phyloP scores from a whole-genome alignment of 2,329 filamentous ascomycete genomes.

The Cladophialophora carrionii region DNA sequence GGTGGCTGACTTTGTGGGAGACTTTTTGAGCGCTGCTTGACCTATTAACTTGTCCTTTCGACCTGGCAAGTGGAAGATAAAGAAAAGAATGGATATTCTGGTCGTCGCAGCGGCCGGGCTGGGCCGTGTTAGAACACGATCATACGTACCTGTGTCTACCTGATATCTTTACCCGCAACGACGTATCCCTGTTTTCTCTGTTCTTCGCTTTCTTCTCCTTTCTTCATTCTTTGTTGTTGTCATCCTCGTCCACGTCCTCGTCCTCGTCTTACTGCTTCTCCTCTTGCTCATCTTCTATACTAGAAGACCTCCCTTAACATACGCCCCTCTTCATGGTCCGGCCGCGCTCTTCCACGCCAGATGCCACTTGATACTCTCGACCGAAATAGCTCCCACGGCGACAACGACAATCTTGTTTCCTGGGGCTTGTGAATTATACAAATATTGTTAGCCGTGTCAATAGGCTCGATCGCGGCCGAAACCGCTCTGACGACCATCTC shows the following conservation, averaged over 20 bases:
- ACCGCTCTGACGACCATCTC: too few relatives aligned
- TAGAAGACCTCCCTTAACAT: too few relatives aligned
- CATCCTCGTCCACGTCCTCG: neutral
- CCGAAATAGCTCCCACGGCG: too few relatives aligned
- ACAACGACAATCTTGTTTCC: too few relatives aligned
- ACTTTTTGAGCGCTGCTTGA: constrained; percentile 3
- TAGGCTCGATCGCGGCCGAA: too few relatives aligned
- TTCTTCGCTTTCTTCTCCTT: neutral
- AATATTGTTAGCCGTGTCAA: too few relatives aligned
- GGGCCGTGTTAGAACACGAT: too few relatives aligned
- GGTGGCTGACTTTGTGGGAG: constrained; percentile 20
- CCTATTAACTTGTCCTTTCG: neutral
- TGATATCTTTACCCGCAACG: neutral
- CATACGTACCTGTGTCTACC: neutral
- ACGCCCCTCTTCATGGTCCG: too few relatives aligned
- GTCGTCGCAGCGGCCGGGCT: neutral
- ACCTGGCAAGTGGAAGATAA: neutral
- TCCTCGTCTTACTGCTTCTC: neutral
- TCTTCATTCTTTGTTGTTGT: neutral
- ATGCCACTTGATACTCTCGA: too few relatives aligned
- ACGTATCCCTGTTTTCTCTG: neutral
- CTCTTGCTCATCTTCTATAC: too few relatives aligned
- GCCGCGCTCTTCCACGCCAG: too few relatives aligned
- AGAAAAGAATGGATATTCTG: neutral
- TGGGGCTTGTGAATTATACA: too few relatives aligned